These are phyloP conservation scores for Hypsizygus marmoreus DNA, from an alignment of 768 basidiomycete genomes.

Conservation along the genomic window DNA sequence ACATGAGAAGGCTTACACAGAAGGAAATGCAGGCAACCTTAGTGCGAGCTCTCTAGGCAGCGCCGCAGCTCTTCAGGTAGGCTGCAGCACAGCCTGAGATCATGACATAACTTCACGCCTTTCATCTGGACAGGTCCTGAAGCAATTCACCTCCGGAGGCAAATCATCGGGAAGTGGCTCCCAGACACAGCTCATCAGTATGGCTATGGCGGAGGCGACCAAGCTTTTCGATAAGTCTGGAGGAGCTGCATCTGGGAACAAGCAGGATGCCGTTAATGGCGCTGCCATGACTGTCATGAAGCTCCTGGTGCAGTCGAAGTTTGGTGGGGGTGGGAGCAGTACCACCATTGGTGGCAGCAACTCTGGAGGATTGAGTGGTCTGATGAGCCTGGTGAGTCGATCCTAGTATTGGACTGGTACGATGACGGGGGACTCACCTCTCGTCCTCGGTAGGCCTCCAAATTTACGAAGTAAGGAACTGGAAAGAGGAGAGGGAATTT, in stretches of 20 bases:
- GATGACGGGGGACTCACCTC: not conserved
- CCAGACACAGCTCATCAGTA: constrained; percentile 71
- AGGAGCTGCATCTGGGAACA: constrained; percentile 62
- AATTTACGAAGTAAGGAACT: constrained; percentile 18
- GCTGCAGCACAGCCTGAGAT: not conserved
- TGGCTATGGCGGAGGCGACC: constrained; percentile 83
- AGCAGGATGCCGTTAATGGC: constrained; percentile 83
- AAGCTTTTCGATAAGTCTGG: constrained; percentile 76
- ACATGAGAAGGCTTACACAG: constrained; percentile 62
- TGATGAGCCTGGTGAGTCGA: constrained; percentile 62
- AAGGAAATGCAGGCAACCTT: constrained; percentile 52
- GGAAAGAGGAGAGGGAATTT: too few relatives aligned
- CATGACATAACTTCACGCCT: not conserved
- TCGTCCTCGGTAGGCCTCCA: constrained; percentile 26
- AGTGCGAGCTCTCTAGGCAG: constrained; percentile 67
- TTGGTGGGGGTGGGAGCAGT: too few relatives aligned
- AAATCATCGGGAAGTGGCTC: constrained; percentile 39
- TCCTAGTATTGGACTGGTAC: not conserved
- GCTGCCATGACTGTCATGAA: constrained; percentile 89
- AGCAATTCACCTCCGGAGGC: constrained; percentile 34
- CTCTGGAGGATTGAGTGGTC: constrained; percentile 66
- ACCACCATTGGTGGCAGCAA: constrained; percentile 61
- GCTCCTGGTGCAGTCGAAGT: constrained; percentile 70
- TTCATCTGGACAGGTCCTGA: constrained; percentile 47
- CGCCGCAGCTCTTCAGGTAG: constrained; percentile 76